Conservation (phyloP, 768 basidiomycete genomes). For the Cubamyces sp. region DNA sequence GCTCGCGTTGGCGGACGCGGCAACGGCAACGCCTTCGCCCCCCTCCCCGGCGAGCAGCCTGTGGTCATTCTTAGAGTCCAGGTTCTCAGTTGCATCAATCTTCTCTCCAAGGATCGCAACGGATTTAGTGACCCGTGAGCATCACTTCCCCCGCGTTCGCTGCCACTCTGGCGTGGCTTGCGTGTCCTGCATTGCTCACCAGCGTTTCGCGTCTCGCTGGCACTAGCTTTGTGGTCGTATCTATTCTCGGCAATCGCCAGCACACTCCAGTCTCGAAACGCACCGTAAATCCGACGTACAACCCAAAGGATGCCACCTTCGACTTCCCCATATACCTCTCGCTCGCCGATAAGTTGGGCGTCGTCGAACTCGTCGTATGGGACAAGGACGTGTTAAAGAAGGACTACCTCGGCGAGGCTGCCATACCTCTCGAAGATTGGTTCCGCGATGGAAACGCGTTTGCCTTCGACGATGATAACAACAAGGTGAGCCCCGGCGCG, state of each 20-base stretch:
- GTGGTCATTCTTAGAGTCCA: constrained; percentile 70
- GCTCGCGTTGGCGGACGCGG: constrained; percentile 47
- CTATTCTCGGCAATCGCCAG: constrained; percentile 57
- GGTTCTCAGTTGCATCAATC: constrained; percentile 62
- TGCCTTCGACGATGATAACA: constrained; percentile 64
- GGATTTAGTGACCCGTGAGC: constrained; percentile 81
- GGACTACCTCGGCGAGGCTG: constrained; percentile 92
- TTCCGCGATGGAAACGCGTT: constrained; percentile 55
- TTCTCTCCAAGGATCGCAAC: constrained; percentile 66
- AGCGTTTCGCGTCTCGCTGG: constrained; percentile 3
- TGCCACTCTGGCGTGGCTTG: neutral
- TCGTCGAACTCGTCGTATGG: constrained; percentile 88
- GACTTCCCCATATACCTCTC: constrained; percentile 86
- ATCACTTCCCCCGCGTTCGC: neutral
- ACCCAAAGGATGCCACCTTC: constrained; percentile 77
- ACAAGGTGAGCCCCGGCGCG: constrained; percentile 58
- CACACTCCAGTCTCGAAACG: constrained; percentile 80
- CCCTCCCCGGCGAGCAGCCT: constrained; percentile 65
- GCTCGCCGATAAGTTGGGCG: constrained; percentile 70
- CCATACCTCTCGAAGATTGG: constrained; percentile 82
- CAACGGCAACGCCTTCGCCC: constrained; percentile 43
- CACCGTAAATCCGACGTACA: constrained; percentile 68
- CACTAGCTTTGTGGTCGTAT: constrained; percentile 70
- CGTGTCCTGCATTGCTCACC: neutral
- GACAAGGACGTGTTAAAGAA: constrained; percentile 89